Percentiles rank a stretch among this genome's conserved stretches.
Evolutionary conservation across 2,329 filamentous ascomycete species (phyloP).

Genomic region (Aspergillus sp.): DNA sequence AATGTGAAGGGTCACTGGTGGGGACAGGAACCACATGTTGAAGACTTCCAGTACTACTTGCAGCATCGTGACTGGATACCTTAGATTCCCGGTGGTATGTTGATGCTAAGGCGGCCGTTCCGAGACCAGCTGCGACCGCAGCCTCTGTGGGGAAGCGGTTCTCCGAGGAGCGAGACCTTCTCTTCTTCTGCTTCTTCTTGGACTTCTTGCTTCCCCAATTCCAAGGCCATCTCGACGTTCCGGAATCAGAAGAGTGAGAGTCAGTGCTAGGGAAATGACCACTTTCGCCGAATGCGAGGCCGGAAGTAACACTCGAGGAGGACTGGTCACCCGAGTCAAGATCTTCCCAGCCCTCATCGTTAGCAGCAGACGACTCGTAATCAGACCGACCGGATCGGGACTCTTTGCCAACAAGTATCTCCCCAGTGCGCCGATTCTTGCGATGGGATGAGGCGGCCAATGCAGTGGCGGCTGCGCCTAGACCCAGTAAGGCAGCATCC

Average conservation of each 20-base stretch:
- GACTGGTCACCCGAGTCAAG: conserved; percentile 57
- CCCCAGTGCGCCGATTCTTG: conserved; percentile 37
- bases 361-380: conserved; percentile 30
- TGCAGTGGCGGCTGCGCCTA: conserved; percentile 51
- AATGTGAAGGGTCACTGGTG: conserved; percentile 64
- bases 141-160: conserved; percentile 32
- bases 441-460: conserved; percentile 45
- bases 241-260: conserved; percentile 58
- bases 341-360: conserved; percentile 61
- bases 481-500: conserved; percentile 50
- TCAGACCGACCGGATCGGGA: conserved; percentile 29
- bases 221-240: conserved; percentile 62
- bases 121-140: conserved; percentile 46
- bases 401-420: conserved; percentile 36
- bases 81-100: conserved; percentile 33
- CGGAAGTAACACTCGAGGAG: conserved; percentile 57
- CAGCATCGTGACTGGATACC: conserved; percentile 27
- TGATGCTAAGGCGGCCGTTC: conserved; percentile 45
- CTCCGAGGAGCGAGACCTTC: conserved; percentile 21
- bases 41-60: conserved; percentile 49
- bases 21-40: conserved; percentile 67
- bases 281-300: conserved; percentile 62
- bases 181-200: conserved; percentile 30
- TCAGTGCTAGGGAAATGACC: conserved; percentile 51
- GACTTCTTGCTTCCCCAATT: conserved; percentile 54